A percentile compares a stretch with the other conserved stretches of the same genome.
Evolutionary conservation across 2,329 filamentous ascomycete species (phyloP).

Genomic region (Colletotrichum somersetense): DNA sequence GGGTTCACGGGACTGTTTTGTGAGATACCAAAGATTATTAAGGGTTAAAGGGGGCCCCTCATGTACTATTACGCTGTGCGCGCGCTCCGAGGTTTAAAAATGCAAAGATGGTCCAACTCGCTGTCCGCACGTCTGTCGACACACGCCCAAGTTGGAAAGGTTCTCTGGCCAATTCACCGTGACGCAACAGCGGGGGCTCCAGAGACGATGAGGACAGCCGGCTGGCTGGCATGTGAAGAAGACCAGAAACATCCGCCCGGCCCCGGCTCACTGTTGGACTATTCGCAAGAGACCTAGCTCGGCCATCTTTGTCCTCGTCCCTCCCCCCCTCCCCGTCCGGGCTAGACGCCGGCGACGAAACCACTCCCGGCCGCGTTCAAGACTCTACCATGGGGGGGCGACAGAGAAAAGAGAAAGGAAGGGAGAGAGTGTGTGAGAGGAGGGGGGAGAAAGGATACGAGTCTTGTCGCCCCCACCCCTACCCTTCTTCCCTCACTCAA

Average conservation of each 20-base stretch:
- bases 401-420: not conserved
- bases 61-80: slow-evolving; percentile 11
- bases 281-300: slow-evolving; percentile 5
- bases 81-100: not conserved
- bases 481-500: not conserved
- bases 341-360: not conserved
- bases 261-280: not conserved
- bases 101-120: not conserved
- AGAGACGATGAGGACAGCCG: not conserved
- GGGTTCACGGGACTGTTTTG: slow-evolving; percentile 25
- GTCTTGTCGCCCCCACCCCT: not conserved
- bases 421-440: not conserved
- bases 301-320: slow-evolving; percentile 5
- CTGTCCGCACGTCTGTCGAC: not conserved
- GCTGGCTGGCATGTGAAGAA: slow-evolving; percentile 3
- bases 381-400: not conserved
- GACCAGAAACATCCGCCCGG: not conserved
- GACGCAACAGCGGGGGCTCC: not conserved
- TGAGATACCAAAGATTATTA: slow-evolving; percentile 31
- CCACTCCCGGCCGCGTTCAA: not conserved
- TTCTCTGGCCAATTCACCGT: not conserved
- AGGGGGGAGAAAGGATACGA: not conserved
- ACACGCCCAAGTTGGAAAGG: not conserved
- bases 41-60: not conserved
- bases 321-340: not conserved